Evolutionary conservation across 768 basidiomycete species (phyloP).

Genomic region (Coprinopsis marcescibilis): DNA sequence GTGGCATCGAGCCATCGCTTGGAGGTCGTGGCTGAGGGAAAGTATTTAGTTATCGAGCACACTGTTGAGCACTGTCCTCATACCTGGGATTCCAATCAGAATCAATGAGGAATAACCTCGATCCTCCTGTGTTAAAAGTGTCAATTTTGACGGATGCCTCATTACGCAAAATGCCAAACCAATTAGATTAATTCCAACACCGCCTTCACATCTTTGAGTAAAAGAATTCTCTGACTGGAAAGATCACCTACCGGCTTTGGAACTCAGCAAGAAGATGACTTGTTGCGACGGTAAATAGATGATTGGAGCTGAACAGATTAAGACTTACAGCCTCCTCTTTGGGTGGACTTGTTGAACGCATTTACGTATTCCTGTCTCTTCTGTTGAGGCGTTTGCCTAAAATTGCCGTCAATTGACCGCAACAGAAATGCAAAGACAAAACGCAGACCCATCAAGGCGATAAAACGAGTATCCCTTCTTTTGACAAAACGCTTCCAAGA

Average conservation of each 20-base stretch:
- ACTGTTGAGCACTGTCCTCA: constrained; percentile 1
- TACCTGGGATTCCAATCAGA: constrained; percentile 94
- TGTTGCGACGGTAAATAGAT: background rate
- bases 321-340: constrained; percentile 62
- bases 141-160: background rate
- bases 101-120: constrained; percentile 80
- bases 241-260: constrained; percentile 65
- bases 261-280: constrained; percentile 91
- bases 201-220: constrained; percentile 41
- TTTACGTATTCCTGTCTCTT: constrained; percentile 88
- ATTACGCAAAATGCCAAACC: constrained; percentile 34
- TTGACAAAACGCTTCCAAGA: constrained; percentile 83
- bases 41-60: constrained; percentile 2
- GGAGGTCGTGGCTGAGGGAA: constrained; percentile 69
- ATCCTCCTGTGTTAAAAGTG: constrained; percentile 47
- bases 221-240: background rate
- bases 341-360: constrained; percentile 74
- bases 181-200: constrained; percentile 88
- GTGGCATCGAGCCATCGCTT: constrained; percentile 97
- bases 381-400: constrained; percentile 65
- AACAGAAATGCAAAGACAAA: background rate
- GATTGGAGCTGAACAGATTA: background rate
- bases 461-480: constrained; percentile 70
- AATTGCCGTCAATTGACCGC: constrained; percentile 4
- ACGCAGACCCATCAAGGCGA: constrained; percentile 82